phyloP scores from a whole-genome alignment of 2,329 filamentous ascomycete genomes.

The Fusarium bactridioides region DNA sequence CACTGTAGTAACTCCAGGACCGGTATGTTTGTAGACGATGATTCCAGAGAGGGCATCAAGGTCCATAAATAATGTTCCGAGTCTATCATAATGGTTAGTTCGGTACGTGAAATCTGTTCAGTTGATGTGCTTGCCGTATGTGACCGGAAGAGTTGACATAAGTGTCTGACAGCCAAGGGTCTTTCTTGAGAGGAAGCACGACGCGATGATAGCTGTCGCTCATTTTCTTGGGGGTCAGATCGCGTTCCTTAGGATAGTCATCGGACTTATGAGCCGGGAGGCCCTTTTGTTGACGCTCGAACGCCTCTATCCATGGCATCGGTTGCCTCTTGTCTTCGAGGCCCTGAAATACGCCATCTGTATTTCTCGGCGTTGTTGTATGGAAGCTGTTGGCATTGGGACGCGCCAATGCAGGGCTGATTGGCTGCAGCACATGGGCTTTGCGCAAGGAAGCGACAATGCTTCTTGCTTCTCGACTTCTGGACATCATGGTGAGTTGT shows the following conservation, averaged over 20 bases:
- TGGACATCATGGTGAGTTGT: constrained; percentile 19
- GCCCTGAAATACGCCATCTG: constrained; percentile 43
- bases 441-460: constrained; percentile 3
- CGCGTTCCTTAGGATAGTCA: constrained; percentile 32
- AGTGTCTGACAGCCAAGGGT: constrained; percentile 79
- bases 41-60: constrained; percentile 80
- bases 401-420: not conserved
- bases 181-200: constrained; percentile 70
- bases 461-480: not conserved
- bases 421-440: not conserved
- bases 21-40: constrained; percentile 73
- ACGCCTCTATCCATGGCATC: constrained; percentile 44
- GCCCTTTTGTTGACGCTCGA: constrained; percentile 32
- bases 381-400: constrained; percentile 18
- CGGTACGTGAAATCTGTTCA: not conserved
- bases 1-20: constrained; percentile 62
- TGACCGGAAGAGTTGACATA: constrained; percentile 81
- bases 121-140: constrained; percentile 56
- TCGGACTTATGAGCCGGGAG: constrained; percentile 10
- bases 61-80: constrained; percentile 81
- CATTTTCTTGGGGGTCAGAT: constrained; percentile 42
- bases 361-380: constrained; percentile 20
- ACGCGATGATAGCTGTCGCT: constrained; percentile 45
- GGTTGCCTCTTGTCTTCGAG: constrained; percentile 38
- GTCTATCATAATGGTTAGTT: constrained; percentile 28